Evolutionary conservation across 2,329 filamentous ascomycete species (phyloP), one percentile per base, ranked within the genome.

Genomic region (Penicillium frequentans): DNA sequence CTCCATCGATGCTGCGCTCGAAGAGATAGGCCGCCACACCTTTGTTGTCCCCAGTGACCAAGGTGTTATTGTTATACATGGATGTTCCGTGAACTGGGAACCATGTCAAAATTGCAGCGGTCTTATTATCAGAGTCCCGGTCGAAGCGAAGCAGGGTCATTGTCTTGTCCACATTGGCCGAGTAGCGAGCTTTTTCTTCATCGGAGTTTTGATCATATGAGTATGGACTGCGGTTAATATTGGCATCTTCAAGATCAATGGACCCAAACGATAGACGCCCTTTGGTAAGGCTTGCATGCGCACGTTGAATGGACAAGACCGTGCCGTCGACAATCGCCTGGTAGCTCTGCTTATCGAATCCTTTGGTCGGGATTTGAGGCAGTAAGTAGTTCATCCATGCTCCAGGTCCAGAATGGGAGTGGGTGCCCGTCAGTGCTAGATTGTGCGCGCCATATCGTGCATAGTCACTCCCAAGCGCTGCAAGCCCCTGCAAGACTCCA

Each of bases 311-410:
- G 1, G 93, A 96, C 1, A 91, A 78, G 1, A 97, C 70, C 1
- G 91, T 88, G 1, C 93, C 93, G 65, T 95, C 87, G 0, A 98
- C 91, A 60, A 98, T 91, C 27, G 93, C 92, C 62, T 88, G 83
- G 69, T 96, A 96, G 67, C 90, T 96, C 73, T 96, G 90, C 68
- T 87, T 86, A 74, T 91, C 84, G 66, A 96, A 97, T 0, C 93
- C 93, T 57, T 89, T 83, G 68, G 87, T 93, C 0, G 93, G 95
- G 62, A 98, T 89, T 70, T 97, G 93, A 8, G 93, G 93, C 6
- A 97, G 81, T 10, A 98, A 82, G 70, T 97, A 98, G 75, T 98
- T 98, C 71, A 96, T 81, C 91, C 92, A 98, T 6, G 90, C 93
- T 2, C 90, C 93, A 0, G 93, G 93, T 0, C 93, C 93, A 24